Base-by-base conservation (phyloP, 345 rosid species). In the Populus davidiana region DNA sequence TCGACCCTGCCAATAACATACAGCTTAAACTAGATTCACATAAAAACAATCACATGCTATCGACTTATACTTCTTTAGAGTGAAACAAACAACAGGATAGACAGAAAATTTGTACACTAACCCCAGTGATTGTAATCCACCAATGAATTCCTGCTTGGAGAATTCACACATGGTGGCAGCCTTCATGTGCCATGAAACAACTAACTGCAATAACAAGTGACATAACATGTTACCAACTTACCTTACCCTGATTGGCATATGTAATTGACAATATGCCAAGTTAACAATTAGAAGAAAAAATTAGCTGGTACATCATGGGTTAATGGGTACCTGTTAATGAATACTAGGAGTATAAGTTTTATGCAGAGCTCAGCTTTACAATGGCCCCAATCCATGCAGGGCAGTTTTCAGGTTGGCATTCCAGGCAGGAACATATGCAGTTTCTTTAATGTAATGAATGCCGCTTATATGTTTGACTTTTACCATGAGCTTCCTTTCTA, bases 111-210 rank as follows among this genome's bases (percentile, higher is more conserved):
- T 62, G 64, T 67, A 70, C 77, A 73, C 90, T 78, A 79, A 96
- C 99, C 97, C 98, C 73, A 93, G 88, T 49, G 90, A 83, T 84
- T 90, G 97, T 75, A 96, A 82, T 80, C 99, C 98, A 79, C 85
- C 82, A 2, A 91, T 76, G 82, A 96, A 96, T 86, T 96, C 98
- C 78, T 92, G 91, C 88, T 89, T 92, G 38, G 98, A 91, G 82
- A 88, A 96, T 80, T 96, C 98, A 85, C 98, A 93, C 89, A 94
- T 93, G 76, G 97, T 96, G 79, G 94, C 94, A 71, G 99, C 99
- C 80, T 93, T 92, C 99, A 96, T 96, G 86, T 96, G 99, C 99
- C 99, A 96, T 67, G 99, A 96, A 81, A 96, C 82, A 81, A 96
- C 99, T 83, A 96, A 77, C 99, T 96, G 92, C 79, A 82, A 85